A percentile compares a stretch with the other conserved stretches of the same genome.
These are phyloP conservation scores for Russula foetens DNA, from an alignment of 768 basidiomycete genomes.

Conservation along the genomic window DNA sequence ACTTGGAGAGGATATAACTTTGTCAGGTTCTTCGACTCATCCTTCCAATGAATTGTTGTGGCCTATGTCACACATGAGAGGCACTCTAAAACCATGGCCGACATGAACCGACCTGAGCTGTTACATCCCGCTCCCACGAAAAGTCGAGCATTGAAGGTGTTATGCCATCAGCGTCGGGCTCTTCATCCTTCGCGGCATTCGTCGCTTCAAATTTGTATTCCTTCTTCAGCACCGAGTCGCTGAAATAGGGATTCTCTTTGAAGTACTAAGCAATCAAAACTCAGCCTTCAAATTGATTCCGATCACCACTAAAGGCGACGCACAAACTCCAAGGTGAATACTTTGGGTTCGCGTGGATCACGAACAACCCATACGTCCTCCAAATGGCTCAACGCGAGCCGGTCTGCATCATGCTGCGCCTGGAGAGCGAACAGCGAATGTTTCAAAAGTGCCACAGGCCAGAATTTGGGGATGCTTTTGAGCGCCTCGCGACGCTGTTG, in stretches of 20 bases:
- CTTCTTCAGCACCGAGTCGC: constrained; percentile 68
- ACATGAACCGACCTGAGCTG: constrained; percentile 41
- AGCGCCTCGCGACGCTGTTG: constrained; percentile 60
- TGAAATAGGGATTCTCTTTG: constrained; percentile 82
- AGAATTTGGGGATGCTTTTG: constrained; percentile 68
- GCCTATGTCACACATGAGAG: constrained; percentile 33
- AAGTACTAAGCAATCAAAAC: constrained; percentile 45
- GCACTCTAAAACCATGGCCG: neutral
- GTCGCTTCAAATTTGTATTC: constrained; percentile 66
- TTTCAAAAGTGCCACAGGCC: constrained; percentile 82
- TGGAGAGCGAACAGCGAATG: constrained; percentile 53
- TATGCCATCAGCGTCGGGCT: constrained; percentile 65
- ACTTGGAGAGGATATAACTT: constrained; percentile 64
- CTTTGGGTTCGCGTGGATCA: constrained; percentile 65
- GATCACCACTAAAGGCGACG: constrained; percentile 30
- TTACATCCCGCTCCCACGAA: constrained; percentile 68
- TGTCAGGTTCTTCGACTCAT: constrained; percentile 64
- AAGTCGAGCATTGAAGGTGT: constrained; percentile 75
- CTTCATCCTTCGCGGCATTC: constrained; percentile 43
- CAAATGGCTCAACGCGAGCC: constrained; percentile 72
- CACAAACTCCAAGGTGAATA: constrained; percentile 85
- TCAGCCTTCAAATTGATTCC: constrained; percentile 1
- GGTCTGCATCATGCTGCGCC: constrained; percentile 67
- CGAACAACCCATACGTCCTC: constrained; percentile 81
- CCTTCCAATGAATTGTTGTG: constrained; percentile 74